A percentile compares a stretch with the other conserved stretches of the same genome.
These are phyloP conservation scores for Penicillium pancosmium DNA, from an alignment of 495 filamentous ascomycete genomes.

Conservation along the genomic window DNA sequence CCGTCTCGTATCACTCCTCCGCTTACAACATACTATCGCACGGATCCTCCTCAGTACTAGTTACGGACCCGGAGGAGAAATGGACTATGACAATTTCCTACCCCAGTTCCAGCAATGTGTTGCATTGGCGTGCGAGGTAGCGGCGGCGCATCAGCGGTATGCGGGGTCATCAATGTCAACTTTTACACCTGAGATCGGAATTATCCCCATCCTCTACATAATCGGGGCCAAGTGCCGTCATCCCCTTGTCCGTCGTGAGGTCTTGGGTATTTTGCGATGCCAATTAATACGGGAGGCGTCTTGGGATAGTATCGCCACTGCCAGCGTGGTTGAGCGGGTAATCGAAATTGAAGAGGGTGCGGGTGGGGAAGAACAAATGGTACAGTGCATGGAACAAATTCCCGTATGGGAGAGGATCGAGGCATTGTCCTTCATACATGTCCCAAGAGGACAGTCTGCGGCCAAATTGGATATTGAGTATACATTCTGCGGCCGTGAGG, in stretches of 20 bases:
- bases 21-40: conserved; percentile 28
- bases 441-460: background rate
- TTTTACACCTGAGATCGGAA: background rate
- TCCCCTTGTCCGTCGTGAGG: background rate
- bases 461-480: background rate
- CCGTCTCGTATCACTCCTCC: background rate
- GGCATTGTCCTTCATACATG: background rate
- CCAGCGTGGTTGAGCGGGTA: background rate
- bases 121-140: background rate
- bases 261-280: background rate
- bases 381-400: background rate
- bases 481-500: background rate
- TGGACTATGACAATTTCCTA: background rate
- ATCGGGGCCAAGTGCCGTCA: background rate
- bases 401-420: background rate
- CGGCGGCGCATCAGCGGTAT: background rate
- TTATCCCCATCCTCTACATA: background rate
- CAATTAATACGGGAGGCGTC: background rate
- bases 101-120: background rate
- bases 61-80: conserved; percentile 9
- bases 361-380: background rate
- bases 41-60: conserved; percentile 29
- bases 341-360: background rate
- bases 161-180: background rate
- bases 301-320: background rate